Base-by-base conservation (phyloP, 2,329 filamentous ascomycete species). In the Simplicillium sp. region DNA sequence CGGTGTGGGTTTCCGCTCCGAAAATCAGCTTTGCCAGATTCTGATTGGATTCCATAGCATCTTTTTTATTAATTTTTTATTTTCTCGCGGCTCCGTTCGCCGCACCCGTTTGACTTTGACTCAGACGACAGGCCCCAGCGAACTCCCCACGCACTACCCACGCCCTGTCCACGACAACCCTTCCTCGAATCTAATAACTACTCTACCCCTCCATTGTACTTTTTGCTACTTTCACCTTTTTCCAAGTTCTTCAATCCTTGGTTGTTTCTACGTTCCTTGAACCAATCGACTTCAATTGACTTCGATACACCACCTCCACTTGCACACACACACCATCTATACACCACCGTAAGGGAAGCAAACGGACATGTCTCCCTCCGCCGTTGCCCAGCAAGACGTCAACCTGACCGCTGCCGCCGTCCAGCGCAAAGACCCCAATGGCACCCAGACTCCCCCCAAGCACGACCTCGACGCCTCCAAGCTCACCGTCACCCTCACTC, bases 381-480 rank as follows among this genome's bases (percentile, higher is more conserved):
- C 64, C 32, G 56, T 64, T 46, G 64, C 64, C 37, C 57, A 59
- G 41, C 67, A 71, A 48, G 69, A 72, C 38, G 50, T 69, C 48
- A 66, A 74, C 58, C 63, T 77, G 47, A 74, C 70, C 31, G 65
- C 70, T 39, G 62, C 68, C 14, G 71, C 71, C 48, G 58, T 77
- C 43, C 61, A 68, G 50, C 65, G 72, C 54, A 74, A 73, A 51
- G 58, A 71, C 34, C 39, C 56, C 51, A 59, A 59, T 32, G 54
- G 56, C 52, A 49, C 62, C 45, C 48, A 55, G 46, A 46, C 55
- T 38, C 44, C 77, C 36, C 77, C 78, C 59, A 49, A 58, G 64
- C 77, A 55, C 65, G 80, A 58, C 62, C 69, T 82, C 40, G 73
- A 82, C 54, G 75, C 78, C 49, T 80, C 78, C 48, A 73, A 73